Evolutionary conservation across 306 rosid genomes (phyloP), one percentile per base, ranked within the genome.

Genomic region (Cucumis cinereus): DNA sequence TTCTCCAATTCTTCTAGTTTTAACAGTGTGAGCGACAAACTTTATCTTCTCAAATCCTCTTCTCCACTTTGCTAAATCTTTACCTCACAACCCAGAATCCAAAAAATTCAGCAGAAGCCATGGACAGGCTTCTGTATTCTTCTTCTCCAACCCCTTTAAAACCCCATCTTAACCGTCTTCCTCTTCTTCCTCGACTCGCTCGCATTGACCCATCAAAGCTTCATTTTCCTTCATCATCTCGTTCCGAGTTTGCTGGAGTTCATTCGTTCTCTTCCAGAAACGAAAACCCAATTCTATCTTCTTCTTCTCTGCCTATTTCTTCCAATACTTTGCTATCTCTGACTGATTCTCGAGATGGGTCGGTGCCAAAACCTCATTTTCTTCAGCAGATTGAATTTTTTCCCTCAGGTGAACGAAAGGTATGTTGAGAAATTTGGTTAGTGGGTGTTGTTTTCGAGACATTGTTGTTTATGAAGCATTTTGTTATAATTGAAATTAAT

Each of bases 101-200:
- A 28, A 47, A 15, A 35, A 28, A 43, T 33, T 30, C 16, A 12
- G 19, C 53, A 70, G 85, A 84, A 73, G 89, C 87, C 92, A 93
- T 91, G 98, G 98, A 93, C 79, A 87, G 96, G 96, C 96, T 93
- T 89, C 90, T 93, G 61, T 93, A 89, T 33, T 86, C 89, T 71
- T 82, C 93, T 81, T 83, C 95, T 71, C 75, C 85, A 3, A 80
- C 86, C 78, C 83, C 86, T 69, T 80, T 87, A 64, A 85, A 81
- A 76, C 4, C 72, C 74, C 67, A 43, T 79, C 82, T 81, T 4
- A 85, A 77, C 8, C 75, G 76, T 22, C 60, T 77, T 12, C 54
- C 86, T 22, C 75, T 80, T 55, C 78, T 79, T 23, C 80, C 66
- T 73, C 83, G 74, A 56, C 83, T 85, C 74, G 66, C 45, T 53